These are phyloP conservation scores for Colletotrichum neosansevieriae DNA, from an alignment of 2,329 filamentous ascomycete species.

Conservation along the genomic window DNA sequence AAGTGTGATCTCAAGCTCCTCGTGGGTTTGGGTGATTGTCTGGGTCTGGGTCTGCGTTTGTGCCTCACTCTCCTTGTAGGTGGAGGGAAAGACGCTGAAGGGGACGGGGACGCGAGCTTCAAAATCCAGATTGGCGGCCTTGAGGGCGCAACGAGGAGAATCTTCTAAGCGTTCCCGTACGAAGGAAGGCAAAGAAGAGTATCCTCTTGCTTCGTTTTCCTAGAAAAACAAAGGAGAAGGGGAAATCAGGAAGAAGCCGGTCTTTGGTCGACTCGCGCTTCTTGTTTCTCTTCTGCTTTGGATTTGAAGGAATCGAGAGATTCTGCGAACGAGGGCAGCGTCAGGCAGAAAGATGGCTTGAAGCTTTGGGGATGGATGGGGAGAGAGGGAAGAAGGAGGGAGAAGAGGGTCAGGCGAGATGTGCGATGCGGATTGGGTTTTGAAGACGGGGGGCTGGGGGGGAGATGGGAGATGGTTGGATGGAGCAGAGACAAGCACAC, in stretches of 20 bases:
- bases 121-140: conserved; percentile 99
- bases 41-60: conserved; percentile 62
- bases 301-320: conserved; percentile 33
- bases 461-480: conserved; percentile 37
- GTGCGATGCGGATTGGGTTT: conserved; percentile 43
- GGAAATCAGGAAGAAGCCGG: conserved; percentile 49
- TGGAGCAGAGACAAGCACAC: conserved; percentile 19
- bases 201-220: conserved; percentile 74
- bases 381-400: conserved; percentile 40
- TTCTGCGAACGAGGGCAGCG: background rate
- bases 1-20: conserved; percentile 89
- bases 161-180: conserved; percentile 74
- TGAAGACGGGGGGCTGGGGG: conserved; percentile 42
- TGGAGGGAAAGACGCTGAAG: conserved; percentile 99
- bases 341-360: conserved; percentile 28
- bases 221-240: conserved; percentile 66
- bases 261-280: conserved; percentile 40
- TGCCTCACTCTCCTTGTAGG: conserved; percentile 77
- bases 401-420: conserved; percentile 39
- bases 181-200: conserved; percentile 75
- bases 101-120: conserved; percentile 99
- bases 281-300: conserved; percentile 42
- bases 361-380: conserved; percentile 40
- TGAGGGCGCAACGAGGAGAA: conserved; percentile 68
- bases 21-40: conserved; percentile 72